Evolutionary conservation across 2,329 filamentous ascomycete species (phyloP).

Genomic region (Elsinoe batatas): DNA sequence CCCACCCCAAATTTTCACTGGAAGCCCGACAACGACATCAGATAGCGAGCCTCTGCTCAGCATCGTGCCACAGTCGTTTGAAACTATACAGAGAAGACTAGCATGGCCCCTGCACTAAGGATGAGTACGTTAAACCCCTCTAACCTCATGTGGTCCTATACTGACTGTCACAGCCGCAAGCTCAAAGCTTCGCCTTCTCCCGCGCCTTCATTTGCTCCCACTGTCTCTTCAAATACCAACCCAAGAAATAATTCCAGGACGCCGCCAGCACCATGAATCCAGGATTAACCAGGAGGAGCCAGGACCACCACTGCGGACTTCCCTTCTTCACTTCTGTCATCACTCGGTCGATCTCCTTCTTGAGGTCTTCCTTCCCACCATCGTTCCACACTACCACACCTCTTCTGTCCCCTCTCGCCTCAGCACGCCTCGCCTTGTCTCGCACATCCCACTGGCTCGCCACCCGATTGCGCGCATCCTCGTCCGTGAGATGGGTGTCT

Average conservation of each 20-base stretch:
- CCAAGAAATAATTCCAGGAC: conserved; percentile 62
- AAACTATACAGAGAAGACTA: conserved; percentile 42
- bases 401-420: conserved; percentile 50
- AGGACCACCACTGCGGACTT: conserved; percentile 80
- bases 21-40: too few species aligned
- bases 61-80: conserved; percentile 46
- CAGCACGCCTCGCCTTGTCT: conserved; percentile 68
- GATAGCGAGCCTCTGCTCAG: too few species aligned
- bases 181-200: conserved; percentile 50
- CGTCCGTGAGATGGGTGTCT: conserved; percentile 67
- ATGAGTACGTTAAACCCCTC: not conserved
- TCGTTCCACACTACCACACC: conserved; percentile 92
- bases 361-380: conserved; percentile 58
- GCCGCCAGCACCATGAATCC: conserved; percentile 62
- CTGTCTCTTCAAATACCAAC: conserved; percentile 56
- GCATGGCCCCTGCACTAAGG: conserved; percentile 28
- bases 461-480: conserved; percentile 82
- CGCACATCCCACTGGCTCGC: conserved; percentile 76
- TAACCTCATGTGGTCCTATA: too few species aligned
- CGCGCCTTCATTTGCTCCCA: conserved; percentile 54
- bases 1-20: too few species aligned
- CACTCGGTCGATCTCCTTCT: conserved; percentile 54
- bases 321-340: conserved; percentile 51
- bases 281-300: conserved; percentile 56
- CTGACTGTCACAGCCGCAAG: not conserved